These are phyloP conservation scores for Physocladia obscura DNA, from an alignment of 192 early-diverging fungal genomes.

Conservation along the genomic window DNA sequence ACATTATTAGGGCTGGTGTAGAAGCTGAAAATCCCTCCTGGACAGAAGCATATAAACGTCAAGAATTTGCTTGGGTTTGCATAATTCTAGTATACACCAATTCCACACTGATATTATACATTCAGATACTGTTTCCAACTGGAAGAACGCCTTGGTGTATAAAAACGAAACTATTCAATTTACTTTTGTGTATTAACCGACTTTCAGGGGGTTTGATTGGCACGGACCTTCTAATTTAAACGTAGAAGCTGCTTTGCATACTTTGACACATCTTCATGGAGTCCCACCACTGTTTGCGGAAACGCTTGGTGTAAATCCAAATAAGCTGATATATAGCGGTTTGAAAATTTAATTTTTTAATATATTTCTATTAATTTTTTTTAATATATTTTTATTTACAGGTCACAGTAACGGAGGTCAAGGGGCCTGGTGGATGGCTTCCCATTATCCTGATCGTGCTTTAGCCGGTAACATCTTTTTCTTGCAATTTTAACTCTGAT, in stretches of 20 bases:
- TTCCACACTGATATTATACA: constrained; percentile 3
- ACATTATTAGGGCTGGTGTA: constrained; percentile 62
- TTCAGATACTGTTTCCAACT: constrained; percentile 65
- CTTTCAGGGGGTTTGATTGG: constrained; percentile 73
- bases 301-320: constrained; percentile 36
- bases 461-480: constrained; percentile 52
- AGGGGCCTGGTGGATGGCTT: constrained; percentile 71
- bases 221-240: constrained; percentile 70
- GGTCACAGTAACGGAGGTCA: constrained; percentile 81
- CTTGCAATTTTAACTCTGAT: neutral
- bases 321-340: constrained; percentile 60
- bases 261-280: constrained; percentile 51
- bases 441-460: constrained; percentile 71
- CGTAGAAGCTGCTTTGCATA: constrained; percentile 54
- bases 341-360: neutral
- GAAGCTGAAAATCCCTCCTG: constrained; percentile 61
- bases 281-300: constrained; percentile 41
- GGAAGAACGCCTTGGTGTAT: constrained; percentile 73
- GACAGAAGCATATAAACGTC: constrained; percentile 53
- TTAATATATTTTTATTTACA: constrained; percentile 2
- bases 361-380: neutral
- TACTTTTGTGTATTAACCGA: neutral
- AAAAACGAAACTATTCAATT: neutral
- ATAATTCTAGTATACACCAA: neutral
- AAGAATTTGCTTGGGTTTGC: constrained; percentile 67